A percentile compares a stretch with the other conserved stretches of the same genome.
These are phyloP conservation scores for Clavispora santaluciae DNA, from an alignment of 805 yeast genomes.

Conservation along the genomic window DNA sequence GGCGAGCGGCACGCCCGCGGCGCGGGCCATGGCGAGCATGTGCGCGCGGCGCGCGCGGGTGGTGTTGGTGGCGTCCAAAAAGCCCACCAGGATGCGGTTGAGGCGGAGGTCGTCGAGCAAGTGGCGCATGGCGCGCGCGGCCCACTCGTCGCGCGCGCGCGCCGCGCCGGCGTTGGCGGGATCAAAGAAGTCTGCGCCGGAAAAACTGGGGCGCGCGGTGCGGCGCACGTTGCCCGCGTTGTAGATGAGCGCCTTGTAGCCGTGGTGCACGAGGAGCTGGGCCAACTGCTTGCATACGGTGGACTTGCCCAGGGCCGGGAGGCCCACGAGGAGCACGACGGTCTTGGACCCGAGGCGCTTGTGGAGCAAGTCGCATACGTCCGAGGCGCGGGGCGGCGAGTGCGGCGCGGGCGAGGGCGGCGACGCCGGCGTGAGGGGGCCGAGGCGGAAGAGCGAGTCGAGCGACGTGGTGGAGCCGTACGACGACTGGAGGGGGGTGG, in stretches of 20 bases:
- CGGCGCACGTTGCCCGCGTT: constrained; percentile 53
- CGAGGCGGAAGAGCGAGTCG: constrained; percentile 23
- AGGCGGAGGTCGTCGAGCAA: constrained; percentile 27
- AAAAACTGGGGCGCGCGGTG: constrained; percentile 19
- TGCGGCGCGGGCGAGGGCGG: constrained; percentile 16
- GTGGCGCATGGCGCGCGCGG: constrained; percentile 28
- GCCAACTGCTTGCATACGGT: constrained; percentile 33
- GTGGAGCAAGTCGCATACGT: constrained; percentile 12
- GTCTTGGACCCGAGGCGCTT: constrained; percentile 14
- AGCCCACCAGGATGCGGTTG: constrained; percentile 29
- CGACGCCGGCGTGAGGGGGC: constrained; percentile 8
- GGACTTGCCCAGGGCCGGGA: constrained; percentile 41
- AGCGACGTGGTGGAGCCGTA: constrained; percentile 23
- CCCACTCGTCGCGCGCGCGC: constrained; percentile 33
- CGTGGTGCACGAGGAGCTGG: constrained; percentile 9
- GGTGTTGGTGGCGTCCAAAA: constrained; percentile 42
- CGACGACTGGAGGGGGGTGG: constrained; percentile 8
- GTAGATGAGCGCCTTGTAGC: constrained; percentile 19
- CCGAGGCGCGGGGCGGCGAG: constrained; percentile 5
- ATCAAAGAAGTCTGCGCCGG: constrained; percentile 34
- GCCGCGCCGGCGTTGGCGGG: constrained; percentile 28
- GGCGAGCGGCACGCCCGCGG: constrained; percentile 16
- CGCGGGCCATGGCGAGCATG: constrained; percentile 23
- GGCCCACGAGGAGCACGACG: constrained; percentile 33
- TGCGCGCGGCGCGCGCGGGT: constrained; percentile 29